Evolutionary conservation across 345 rosid genomes (phyloP).

Genomic region (Mercurialis annua): DNA sequence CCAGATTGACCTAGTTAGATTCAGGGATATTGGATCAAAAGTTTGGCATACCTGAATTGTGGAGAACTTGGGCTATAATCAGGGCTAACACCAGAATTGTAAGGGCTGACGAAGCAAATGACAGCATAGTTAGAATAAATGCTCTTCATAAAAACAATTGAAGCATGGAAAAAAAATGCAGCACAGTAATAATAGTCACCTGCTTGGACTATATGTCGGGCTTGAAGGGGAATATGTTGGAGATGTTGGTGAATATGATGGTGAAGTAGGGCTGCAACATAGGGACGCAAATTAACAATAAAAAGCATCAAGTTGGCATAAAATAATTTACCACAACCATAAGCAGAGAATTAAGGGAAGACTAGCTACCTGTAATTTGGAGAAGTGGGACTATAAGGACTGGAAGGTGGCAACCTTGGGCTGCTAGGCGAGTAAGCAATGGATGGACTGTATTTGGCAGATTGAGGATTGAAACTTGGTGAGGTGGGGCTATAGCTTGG

Average conservation of each 20-base stretch:
- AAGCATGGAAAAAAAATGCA: background rate
- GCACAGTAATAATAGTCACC: slow-evolving; percentile 37
- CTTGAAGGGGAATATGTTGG: slow-evolving; percentile 90
- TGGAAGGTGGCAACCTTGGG: slow-evolving; percentile 77
- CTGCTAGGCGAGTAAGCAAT: slow-evolving; percentile 90
- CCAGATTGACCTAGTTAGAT: background rate
- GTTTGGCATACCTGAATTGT: slow-evolving; percentile 44
- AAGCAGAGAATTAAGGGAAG: background rate
- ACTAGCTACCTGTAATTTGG: slow-evolving; percentile 74
- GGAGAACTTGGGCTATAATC: slow-evolving; percentile 81
- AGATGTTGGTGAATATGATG: slow-evolving; percentile 91
- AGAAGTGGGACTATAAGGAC: slow-evolving; percentile 95
- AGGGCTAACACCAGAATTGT: slow-evolving; percentile 65
- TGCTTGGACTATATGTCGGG: slow-evolving; percentile 92
- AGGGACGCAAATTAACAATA: background rate
- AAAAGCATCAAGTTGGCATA: background rate
- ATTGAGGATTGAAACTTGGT: slow-evolving; percentile 72
- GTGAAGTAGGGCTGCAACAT: slow-evolving; percentile 74
- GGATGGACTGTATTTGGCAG: slow-evolving; percentile 82
- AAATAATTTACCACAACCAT: background rate
- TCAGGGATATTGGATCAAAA: background rate
- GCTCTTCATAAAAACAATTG: background rate
- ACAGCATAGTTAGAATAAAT: background rate
- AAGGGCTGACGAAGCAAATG: slow-evolving; percentile 45
- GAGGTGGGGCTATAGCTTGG: slow-evolving; percentile 33